Base-by-base conservation (phyloP, 1,139 yeast genomes). In the Taiozyma sp. region DNA sequence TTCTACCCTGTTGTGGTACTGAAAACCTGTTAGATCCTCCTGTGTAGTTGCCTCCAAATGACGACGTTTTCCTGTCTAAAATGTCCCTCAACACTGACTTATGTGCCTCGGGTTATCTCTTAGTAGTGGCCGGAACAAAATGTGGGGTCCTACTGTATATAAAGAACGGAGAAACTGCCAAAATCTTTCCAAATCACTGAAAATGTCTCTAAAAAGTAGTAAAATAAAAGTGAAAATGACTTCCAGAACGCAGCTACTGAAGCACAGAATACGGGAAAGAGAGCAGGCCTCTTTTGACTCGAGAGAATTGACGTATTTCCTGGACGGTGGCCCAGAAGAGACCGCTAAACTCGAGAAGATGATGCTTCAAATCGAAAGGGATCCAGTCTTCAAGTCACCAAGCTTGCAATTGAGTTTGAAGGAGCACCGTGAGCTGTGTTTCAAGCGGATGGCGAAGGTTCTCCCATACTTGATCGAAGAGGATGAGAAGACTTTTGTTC, bases 351-450 rank as follows among this genome's bases (percentile, higher is more conserved):
- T 70, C 40, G 78, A 79, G 62, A 63, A 64, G 43, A 65, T 79
- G 57, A 75, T 74, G 76, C 65, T 65, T 52, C 68, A 71, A 48
- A 67, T 79, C 56, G 84, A 80, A 67, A 67, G 83, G 19, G 80
- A 78, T 58, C 83, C 83, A 1, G 64, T 72, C 19, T 76, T 76
- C 57, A 70, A 71, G 51, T 67, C 68, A 48, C 68, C 69, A 47
- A 70, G 68, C 54, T 78, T 74, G 58, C 81, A 80, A 54, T 62
- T 76, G 53, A 66, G 72, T 45, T 73, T 74, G 64, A 70, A 65
- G 41, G 70, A 74, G 56, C 73, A 74, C 54, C 74, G 89, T 51
- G 79, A 75, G 63, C 68, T 74, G 51, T 76, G 86, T 4, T 78
- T 82, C 58, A 64, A 68, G 53, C 71, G 81, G 57, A 78, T 79